Percentiles rank a stretch among this genome's conserved stretches.
Evolutionary conservation across 768 basidiomycete species (phyloP).

Genomic region (Lepiota brunneoincarnata): DNA sequence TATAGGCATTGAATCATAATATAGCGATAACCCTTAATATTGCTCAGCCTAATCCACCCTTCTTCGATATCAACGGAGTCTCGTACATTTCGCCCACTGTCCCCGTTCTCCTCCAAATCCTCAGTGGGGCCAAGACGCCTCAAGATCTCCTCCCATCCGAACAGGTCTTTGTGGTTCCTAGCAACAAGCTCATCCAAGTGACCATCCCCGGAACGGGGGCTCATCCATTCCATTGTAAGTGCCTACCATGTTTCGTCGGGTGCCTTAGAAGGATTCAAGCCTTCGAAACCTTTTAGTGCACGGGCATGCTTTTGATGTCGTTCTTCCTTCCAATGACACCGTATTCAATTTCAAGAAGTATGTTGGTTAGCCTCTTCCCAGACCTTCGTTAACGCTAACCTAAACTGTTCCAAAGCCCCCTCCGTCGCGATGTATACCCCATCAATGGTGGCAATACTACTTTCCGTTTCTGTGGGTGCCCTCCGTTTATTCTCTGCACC

Average conservation of each 20-base stretch:
- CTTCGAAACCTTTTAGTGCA: conserved; percentile 14
- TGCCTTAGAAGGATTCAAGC: not conserved
- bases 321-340: conserved; percentile 11
- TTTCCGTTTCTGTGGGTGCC: conserved; percentile 12
- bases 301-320: conserved; percentile 26
- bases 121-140: conserved; percentile 4
- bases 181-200: conserved; percentile 5
- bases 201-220: conserved; percentile 6
- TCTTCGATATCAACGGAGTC: conserved; percentile 10
- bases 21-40: not conserved
- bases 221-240: conserved; percentile 11
- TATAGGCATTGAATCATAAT: no score
- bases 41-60: conserved; percentile 4
- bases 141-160: conserved; percentile 7
- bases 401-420: conserved; percentile 7
- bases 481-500: not conserved
- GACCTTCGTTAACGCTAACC: not conserved
- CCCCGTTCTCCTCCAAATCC: conserved; percentile 10
- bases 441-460: conserved; percentile 14
- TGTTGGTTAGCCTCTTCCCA: not conserved
- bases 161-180: conserved; percentile 4
- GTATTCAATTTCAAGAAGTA: conserved; percentile 13
- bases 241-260: not conserved
- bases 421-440: conserved; percentile 16
- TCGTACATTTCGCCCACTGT: conserved; percentile 3